Base-by-base conservation (phyloP, 1,284 basidiomycete species). In the Cystobasidiaceae sp. region DNA sequence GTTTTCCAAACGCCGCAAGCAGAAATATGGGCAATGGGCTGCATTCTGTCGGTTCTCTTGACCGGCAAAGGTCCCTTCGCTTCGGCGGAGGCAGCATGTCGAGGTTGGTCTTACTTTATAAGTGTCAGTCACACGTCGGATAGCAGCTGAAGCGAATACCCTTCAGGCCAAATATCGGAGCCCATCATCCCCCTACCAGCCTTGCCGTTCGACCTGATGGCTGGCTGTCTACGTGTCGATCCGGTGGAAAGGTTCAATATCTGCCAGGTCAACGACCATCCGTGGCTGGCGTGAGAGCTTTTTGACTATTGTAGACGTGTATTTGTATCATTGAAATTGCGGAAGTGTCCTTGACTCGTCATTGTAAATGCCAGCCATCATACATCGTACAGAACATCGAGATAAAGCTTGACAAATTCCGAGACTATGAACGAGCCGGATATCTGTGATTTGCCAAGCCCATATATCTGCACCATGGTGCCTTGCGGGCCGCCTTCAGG, bases 11-110 rank as follows among this genome's bases (percentile, higher is more conserved):
- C 90, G 0, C 84, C 86, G 0, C 86, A 88, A 7, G 87, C 88
- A n/a, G 92, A 94, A 77, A 82, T 93, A 45, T 94, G 91, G 91
- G 89, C 89, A 1, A 81, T 93, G n/a, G 91, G 91, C 33, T 86
- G 93, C 50, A 81, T 94, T 34, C 83, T 93, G 59, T 87, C 86
- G 23, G 91, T 90, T 76, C 81, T 94, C 45, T 81, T 93, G 69
- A 90, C 87, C 2, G 91, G 91, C 15, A 82, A 86, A 71, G 89
- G 88, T 23, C 90, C 90, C 2, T 94, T 93, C 76, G 83, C 85
- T 4, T 85, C 85, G 5, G 82, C 84, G 58, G 80, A 82, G 27
- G 85, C 30, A 2, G 58, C 58, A 13, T 23, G 8, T n/a, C n/a
- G 41, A 30, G 58, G 58, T 61, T n/a, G n/a, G n/a, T n/a, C n/a